phyloP scores from a whole-genome alignment of 2,329 filamentous ascomycete genomes.

The Septoria linicola region DNA sequence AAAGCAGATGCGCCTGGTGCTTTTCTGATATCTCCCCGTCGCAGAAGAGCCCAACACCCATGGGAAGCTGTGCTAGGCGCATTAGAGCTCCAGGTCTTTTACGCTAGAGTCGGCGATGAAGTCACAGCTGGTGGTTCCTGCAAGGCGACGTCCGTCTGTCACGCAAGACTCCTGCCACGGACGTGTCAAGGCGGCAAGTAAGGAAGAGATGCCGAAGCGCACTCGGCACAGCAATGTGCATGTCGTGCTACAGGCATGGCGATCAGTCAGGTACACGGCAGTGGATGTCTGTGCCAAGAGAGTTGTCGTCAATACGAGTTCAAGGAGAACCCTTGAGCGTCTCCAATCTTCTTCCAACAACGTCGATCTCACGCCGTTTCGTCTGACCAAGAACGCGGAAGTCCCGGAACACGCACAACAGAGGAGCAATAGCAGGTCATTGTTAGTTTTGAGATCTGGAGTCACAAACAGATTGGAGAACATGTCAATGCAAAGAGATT shows the following conservation, averaged over 20 bases:
- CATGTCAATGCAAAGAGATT: not conserved
- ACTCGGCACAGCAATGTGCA: not conserved
- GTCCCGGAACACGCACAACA: not conserved
- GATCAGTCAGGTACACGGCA: not conserved
- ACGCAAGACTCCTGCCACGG: constrained; percentile 5
- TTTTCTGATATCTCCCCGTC: too few species aligned
- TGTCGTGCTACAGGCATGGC: not conserved
- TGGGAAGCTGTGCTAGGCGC: too few species aligned
- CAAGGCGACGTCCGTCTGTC: not conserved
- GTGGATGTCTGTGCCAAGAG: not conserved
- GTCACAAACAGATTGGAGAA: not conserved
- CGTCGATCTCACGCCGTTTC: too few species aligned
- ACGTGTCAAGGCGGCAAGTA: not conserved
- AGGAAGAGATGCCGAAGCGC: not conserved
- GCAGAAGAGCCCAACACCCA: too few species aligned
- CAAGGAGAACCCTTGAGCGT: not conserved
- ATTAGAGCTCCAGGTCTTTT: too few species aligned
- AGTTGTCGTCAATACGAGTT: not conserved
- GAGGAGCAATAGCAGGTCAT: not conserved
- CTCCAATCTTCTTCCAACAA: not conserved
- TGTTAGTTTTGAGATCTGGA: not conserved
- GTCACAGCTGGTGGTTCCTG: not conserved
- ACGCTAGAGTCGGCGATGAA: too few species aligned
- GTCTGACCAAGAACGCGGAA: not conserved
- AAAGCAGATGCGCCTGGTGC: not conserved